These are phyloP conservation scores for Aspergillus funiculosus DNA, from an alignment of 495 filamentous ascomycete species.

Conservation along the genomic window DNA sequence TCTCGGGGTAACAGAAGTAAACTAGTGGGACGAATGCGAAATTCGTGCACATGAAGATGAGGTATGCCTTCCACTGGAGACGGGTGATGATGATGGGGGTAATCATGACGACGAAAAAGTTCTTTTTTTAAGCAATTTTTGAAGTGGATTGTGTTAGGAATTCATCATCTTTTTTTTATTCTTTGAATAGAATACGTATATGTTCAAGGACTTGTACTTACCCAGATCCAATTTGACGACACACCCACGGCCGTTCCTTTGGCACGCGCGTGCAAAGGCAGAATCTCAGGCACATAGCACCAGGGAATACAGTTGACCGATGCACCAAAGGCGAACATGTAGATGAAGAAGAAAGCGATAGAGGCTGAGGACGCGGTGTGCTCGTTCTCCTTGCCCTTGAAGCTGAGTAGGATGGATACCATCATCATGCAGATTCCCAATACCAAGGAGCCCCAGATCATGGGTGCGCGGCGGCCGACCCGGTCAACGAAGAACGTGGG, in stretches of 20 bases:
- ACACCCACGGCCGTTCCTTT: constrained; percentile 41
- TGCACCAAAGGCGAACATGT: constrained; percentile 46
- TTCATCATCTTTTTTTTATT: too few relatives aligned
- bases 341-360: constrained; percentile 45
- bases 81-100: constrained; percentile 51
- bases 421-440: constrained; percentile 48
- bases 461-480: constrained; percentile 53
- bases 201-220: too few relatives aligned
- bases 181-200: too few relatives aligned
- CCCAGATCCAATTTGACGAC: constrained; percentile 41
- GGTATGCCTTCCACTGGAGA: constrained; percentile 53
- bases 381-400: constrained; percentile 24
- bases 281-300: constrained; percentile 43
- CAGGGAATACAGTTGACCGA: constrained; percentile 45
- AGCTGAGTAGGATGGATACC: constrained; percentile 44
- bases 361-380: constrained; percentile 32
- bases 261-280: constrained; percentile 38
- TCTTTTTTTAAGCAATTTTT: too few relatives aligned
- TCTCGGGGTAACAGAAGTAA: constrained; percentile 43
- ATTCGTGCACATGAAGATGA: constrained; percentile 57
- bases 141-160: too few relatives aligned
- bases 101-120: constrained; percentile 56
- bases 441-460: constrained; percentile 51
- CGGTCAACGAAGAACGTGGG: constrained; percentile 40
- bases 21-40: constrained; percentile 40